Conservation (phyloP, 2,329 filamentous ascomycete species). For the Lecanicillium sp. region DNA sequence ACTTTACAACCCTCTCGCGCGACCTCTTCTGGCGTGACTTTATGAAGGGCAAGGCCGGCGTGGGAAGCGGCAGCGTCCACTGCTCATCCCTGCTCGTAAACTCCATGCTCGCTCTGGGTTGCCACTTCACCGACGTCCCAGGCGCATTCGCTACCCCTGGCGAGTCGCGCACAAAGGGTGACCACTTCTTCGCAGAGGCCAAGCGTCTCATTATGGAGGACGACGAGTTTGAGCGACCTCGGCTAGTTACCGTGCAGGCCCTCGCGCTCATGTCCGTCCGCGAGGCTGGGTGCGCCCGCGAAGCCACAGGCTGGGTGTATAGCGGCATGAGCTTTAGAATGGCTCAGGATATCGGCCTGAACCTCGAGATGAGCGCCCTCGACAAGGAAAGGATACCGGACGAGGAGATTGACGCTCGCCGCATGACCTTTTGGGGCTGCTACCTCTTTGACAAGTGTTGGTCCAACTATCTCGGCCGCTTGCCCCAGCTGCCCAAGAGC, state of each 20-base stretch:
- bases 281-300: conserved; percentile 87
- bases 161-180: conserved; percentile 79
- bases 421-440: conserved; percentile 95
- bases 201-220: conserved; percentile 85
- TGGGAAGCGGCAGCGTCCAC: conserved; percentile 51
- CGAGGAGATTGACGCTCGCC: conserved; percentile 78
- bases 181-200: conserved; percentile 93
- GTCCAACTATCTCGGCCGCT: conserved; percentile 91
- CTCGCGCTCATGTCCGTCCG: conserved; percentile 92
- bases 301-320: conserved; percentile 96
- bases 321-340: conserved; percentile 98
- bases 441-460: conserved; percentile 99
- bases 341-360: conserved; percentile 89
- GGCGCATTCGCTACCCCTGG: conserved; percentile 64
- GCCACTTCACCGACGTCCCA: conserved; percentile 77
- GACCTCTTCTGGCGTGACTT: conserved; percentile 84
- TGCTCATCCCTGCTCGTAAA: conserved; percentile 90
- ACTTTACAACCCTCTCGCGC: conserved; percentile 87
- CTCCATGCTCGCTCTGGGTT: conserved; percentile 85
- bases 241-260: conserved; percentile 85
- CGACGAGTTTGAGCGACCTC: conserved; percentile 86
- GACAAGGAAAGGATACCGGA: conserved; percentile 59
- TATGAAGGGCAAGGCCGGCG: conserved; percentile 55
- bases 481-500: conserved; percentile 75
- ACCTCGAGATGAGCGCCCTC: conserved; percentile 68